Base-by-base conservation (phyloP, 345 rosid species). In the Lepidium didymum region DNA sequence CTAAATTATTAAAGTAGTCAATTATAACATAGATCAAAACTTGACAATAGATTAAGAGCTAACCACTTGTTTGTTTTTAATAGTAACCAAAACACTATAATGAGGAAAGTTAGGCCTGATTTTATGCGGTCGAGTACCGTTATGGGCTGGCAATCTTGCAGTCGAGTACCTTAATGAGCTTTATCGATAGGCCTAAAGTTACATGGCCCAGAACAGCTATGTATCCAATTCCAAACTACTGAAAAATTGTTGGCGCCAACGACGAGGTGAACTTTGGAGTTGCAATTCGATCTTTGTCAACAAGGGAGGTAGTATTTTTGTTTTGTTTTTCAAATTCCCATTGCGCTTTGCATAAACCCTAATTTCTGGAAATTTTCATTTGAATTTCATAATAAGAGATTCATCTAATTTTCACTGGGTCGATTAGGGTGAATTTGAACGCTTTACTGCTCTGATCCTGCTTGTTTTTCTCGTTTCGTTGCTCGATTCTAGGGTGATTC, bases 61-160 rank as follows among this genome's bases (percentile, higher is more conserved):
- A 52, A 40, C 31, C 43, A 6, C 15, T 10, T 29, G 0, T 9
- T 52, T 13, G 3, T 18, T 8, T 33, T 10, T 27, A 27, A 27
- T 27, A 3, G 31, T 27, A 3, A 27, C 31, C 31, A 27, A 27
- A 27, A 27, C 31, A 4, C 3, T 27, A 27, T 27, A 27, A 27
- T 4, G 3, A 27, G 44, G 44, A 38, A 19, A 37, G 0, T 38
- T 25, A 23, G n/a, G 4, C 8, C 4, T 4, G 5, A 8, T 38
- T 38, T 38, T 11, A 19, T 19, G 11, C 3, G 4, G 3, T 8
- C 38, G 11, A 35, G 11, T 35, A 8, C 18, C 14, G 13, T 5
- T n/a, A 19, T 55, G 73, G 73, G 75, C 62, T 50, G n/a, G n/a
- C n/a, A n/a, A n/a, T n/a, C n/a, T n/a, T n/a, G 10, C 2, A 35